Evolutionary conservation across 208 protist genomes (phyloP).

Genomic region (Crithidia sp.): DNA sequence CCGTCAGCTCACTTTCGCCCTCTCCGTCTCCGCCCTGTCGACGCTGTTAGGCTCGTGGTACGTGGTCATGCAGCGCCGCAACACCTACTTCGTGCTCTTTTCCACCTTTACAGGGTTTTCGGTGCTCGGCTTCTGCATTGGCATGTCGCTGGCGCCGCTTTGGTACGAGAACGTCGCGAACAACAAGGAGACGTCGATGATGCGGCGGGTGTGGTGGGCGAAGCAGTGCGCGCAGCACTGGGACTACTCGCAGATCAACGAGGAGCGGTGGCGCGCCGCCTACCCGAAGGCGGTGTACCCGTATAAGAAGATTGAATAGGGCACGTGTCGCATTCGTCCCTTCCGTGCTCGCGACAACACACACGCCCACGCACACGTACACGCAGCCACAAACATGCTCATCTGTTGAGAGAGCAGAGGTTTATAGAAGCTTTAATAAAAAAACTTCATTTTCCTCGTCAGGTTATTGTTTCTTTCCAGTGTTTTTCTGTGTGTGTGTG

Average conservation of each 20-base stretch:
- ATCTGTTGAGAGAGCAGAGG: no score
- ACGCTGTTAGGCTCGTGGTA: constrained; percentile 71
- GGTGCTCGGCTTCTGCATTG: constrained; percentile 82
- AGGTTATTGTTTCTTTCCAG: no score
- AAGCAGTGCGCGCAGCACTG: constrained; percentile 92
- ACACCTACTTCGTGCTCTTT: constrained; percentile 85
- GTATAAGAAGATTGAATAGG: constrained; percentile 44
- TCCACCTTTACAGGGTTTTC: constrained; percentile 84
- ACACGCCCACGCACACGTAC: constrained; percentile 8
- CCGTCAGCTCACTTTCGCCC: constrained; percentile 78
- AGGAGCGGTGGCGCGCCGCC: constrained; percentile 58
- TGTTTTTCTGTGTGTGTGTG: no score
- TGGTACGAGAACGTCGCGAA: constrained; percentile 80
- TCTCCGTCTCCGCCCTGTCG: constrained; percentile 33
- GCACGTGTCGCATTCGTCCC: background rate
- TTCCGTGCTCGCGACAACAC: background rate
- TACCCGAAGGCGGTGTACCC: constrained; percentile 71
- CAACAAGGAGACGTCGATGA: constrained; percentile 91
- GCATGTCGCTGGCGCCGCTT: constrained; percentile 66
- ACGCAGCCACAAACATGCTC: background rate
- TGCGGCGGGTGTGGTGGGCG: constrained; percentile 93
- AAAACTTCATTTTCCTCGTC: background rate
- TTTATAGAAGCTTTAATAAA: no score
- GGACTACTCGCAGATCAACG: constrained; percentile 84
- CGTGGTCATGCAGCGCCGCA: constrained; percentile 59